Evolutionary conservation across 2,329 filamentous ascomycete genomes (phyloP).

Genomic region (Trichoderma asperellum): DNA sequence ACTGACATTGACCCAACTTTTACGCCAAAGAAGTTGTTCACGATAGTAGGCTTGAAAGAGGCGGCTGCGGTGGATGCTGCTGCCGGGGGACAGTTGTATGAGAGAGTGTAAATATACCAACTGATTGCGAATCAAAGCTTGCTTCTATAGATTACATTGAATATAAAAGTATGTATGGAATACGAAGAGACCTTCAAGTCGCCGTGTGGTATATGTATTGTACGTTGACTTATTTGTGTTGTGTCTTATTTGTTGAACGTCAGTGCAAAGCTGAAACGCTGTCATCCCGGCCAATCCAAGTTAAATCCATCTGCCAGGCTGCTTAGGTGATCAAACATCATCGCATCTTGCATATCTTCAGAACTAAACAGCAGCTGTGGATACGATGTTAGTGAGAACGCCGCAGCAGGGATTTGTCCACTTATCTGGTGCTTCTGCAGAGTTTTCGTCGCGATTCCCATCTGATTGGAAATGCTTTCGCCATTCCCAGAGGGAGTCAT

Average conservation of each 20-base stretch:
- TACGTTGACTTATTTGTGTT: neutral
- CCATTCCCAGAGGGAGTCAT: constrained; percentile 19
- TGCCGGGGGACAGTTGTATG: constrained; percentile 31
- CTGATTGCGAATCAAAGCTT: neutral
- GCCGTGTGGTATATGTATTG: neutral
- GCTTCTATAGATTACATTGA: neutral
- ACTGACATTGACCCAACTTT: constrained; percentile 48
- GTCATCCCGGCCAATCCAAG: constrained; percentile 12
- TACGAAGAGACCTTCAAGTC: neutral
- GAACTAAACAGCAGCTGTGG: constrained; percentile 12
- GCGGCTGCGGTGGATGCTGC: constrained; percentile 52
- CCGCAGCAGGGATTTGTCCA: neutral
- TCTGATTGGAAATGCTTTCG: constrained; percentile 17
- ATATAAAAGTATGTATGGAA: neutral
- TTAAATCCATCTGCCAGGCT: constrained; percentile 20
- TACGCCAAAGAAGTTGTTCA: constrained; percentile 54
- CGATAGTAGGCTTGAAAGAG: constrained; percentile 56
- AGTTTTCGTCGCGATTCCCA: neutral
- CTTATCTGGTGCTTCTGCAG: constrained; percentile 18
- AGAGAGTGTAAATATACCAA: constrained; percentile 1
- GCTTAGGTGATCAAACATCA: constrained; percentile 22
- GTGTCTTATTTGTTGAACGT: neutral
- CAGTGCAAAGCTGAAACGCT: too few relatives aligned
- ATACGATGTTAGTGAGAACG: neutral
- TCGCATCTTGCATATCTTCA: constrained; percentile 19